Percentiles rank a stretch among this genome's conserved stretches.
These are phyloP conservation scores for Friedmanniomyces endolithicus DNA, from an alignment of 495 filamentous ascomycete genomes.

Conservation along the genomic window DNA sequence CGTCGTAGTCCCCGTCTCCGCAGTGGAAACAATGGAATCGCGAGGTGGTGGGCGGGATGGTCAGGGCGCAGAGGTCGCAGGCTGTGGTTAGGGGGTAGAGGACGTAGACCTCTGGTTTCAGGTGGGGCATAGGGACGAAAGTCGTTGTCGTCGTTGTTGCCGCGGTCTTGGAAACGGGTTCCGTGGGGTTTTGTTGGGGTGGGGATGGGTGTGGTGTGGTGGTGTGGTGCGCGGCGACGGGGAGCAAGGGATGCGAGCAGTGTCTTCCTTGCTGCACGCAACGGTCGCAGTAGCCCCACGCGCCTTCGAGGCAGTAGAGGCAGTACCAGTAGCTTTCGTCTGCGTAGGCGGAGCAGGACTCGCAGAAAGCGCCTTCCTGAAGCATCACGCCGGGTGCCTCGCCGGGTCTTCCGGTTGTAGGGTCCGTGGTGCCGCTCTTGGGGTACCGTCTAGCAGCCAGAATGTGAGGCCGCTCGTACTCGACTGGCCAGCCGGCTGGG, in stretches of 20 bases:
- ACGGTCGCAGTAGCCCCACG: slow-evolving; percentile 78
- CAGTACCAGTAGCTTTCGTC: slow-evolving; percentile 80
- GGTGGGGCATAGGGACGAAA: slow-evolving; percentile 17
- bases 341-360: slow-evolving; percentile 53
- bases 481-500: slow-evolving; percentile 32
- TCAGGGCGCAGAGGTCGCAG: slow-evolving; percentile 47
- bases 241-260: slow-evolving; percentile 67
- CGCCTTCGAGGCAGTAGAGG: slow-evolving; percentile 69
- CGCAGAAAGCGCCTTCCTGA: slow-evolving; percentile 74
- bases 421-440: slow-evolving; percentile 50
- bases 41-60: slow-evolving; percentile 52
- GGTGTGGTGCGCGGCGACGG: slow-evolving; percentile 39
- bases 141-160: slow-evolving; percentile 10
- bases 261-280: slow-evolving; percentile 67
- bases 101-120: slow-evolving; percentile 26
- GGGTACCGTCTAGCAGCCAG: slow-evolving; percentile 55
- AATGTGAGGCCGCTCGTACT: slow-evolving; percentile 46
- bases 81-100: slow-evolving; percentile 55
- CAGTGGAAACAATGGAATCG: slow-evolving; percentile 67
- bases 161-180: no score
- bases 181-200: no score
- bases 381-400: no score
- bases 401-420: no score
- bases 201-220: slow-evolving; percentile 1
- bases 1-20: slow-evolving; percentile 66